phyloP scores from a whole-genome alignment of 257 asterid species.

The Gentiana straminea region DNA sequence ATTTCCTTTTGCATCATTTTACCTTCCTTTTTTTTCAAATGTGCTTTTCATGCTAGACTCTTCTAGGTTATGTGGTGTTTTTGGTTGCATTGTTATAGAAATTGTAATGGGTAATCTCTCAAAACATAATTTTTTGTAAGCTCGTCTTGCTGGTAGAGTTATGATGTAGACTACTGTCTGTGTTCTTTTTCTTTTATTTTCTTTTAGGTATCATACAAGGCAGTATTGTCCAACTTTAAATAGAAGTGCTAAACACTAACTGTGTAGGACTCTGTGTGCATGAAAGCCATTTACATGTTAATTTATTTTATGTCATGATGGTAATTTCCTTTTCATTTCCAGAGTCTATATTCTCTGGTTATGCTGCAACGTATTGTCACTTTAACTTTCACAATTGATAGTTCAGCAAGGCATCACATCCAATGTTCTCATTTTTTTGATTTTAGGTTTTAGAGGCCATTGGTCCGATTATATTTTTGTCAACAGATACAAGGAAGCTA shows the following conservation, averaged over 20 bases:
- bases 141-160: background rate
- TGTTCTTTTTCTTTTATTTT: too few species aligned
- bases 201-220: too few species aligned
- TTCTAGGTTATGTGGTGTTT: background rate
- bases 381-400: background rate
- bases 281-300: too few species aligned
- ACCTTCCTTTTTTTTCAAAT: background rate
- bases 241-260: too few species aligned
- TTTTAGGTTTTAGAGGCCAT: slow-evolving; percentile 94
- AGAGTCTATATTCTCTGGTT: background rate
- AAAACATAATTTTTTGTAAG: background rate
- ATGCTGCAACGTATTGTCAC: too few species aligned
- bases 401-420: slow-evolving; percentile 1
- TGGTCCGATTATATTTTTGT: slow-evolving; percentile 88
- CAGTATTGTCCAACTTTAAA: too few species aligned
- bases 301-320: too few species aligned
- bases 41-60: background rate
- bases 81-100: background rate
- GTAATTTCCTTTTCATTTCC: background rate
- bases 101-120: background rate
- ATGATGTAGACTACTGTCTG: background rate
- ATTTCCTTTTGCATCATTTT: background rate
- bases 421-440: slow-evolving; percentile 4
- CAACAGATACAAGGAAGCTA: slow-evolving; percentile 92
- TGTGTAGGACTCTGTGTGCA: too few species aligned